Conservation (phyloP, 805 yeast genomes). For the Teunomyces cretensis region DNA sequence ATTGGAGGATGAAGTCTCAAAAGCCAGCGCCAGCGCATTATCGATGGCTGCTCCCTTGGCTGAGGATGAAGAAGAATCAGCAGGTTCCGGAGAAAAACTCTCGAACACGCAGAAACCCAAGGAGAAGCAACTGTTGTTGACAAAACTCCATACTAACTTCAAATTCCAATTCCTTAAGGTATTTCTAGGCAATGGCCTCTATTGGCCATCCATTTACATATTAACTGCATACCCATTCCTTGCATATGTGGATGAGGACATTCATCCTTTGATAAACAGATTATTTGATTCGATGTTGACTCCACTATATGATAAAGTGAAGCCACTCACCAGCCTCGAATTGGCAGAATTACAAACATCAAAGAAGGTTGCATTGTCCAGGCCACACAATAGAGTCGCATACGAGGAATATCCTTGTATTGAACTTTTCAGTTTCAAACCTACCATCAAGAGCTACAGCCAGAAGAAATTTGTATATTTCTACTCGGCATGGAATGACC, state of each 20-base stretch:
- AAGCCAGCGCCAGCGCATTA: slow-evolving; percentile 71
- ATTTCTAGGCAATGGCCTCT: slow-evolving; percentile 58
- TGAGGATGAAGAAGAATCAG: slow-evolving; percentile 47
- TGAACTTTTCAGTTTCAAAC: slow-evolving; percentile 29
- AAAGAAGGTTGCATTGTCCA: slow-evolving; percentile 21
- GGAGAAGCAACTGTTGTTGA: slow-evolving; percentile 10
- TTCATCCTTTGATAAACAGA: slow-evolving; percentile 48
- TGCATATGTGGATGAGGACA: slow-evolving; percentile 50
- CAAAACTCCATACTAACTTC: slow-evolving; percentile 18
- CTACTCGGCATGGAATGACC: slow-evolving; percentile 48
- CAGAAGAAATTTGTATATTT: slow-evolving; percentile 38
- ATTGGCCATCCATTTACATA: slow-evolving; percentile 60
- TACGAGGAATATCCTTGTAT: slow-evolving; percentile 23
- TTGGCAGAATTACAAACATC: slow-evolving; percentile 19
- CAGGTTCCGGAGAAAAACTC: background rate
- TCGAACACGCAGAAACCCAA: background rate
- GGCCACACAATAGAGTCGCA: slow-evolving; percentile 25
- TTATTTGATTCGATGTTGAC: slow-evolving; percentile 48
- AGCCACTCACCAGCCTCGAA: slow-evolving; percentile 20
- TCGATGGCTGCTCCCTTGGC: slow-evolving; percentile 85
- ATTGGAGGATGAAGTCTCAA: slow-evolving; percentile 53
- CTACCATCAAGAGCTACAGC: slow-evolving; percentile 22
- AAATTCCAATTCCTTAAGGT: slow-evolving; percentile 46
- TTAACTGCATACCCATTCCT: slow-evolving; percentile 63
- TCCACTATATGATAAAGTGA: slow-evolving; percentile 42